These are phyloP conservation scores for Coemansia sp. DNA, from an alignment of 192 early-diverging fungal species.

Conservation along the genomic window DNA sequence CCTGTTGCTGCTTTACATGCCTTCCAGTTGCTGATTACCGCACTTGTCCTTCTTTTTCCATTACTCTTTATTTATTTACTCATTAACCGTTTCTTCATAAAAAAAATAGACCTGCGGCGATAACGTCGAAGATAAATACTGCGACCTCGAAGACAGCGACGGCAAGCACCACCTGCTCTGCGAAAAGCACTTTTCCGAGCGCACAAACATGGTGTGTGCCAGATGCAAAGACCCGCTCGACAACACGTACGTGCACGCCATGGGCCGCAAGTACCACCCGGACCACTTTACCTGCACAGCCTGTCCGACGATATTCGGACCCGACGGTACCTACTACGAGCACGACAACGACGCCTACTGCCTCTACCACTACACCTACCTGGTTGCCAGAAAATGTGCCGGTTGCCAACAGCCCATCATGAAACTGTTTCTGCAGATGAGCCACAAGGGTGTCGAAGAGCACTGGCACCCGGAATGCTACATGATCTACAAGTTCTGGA, in stretches of 20 bases:
- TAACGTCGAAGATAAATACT: constrained; percentile 44
- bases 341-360: constrained; percentile 92
- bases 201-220: constrained; percentile 53
- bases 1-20: background rate
- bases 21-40: background rate
- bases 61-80: constrained; percentile 3
- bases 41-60: background rate
- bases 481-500: constrained; percentile 94
- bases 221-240: constrained; percentile 87
- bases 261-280: constrained; percentile 92
- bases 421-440: constrained; percentile 96
- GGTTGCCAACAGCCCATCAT: constrained; percentile 94
- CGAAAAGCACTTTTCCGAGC: constrained; percentile 49
- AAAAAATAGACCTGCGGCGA: constrained; percentile 33
- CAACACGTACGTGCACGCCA: constrained; percentile 89
- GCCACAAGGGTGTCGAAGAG: constrained; percentile 69
- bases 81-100: background rate
- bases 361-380: constrained; percentile 89
- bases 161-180: constrained; percentile 41
- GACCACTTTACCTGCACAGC: constrained; percentile 97
- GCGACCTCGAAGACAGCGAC: constrained; percentile 39
- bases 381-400: constrained; percentile 91
- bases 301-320: constrained; percentile 90
- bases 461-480: constrained; percentile 99
- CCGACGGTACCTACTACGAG: constrained; percentile 96